Conservation (phyloP, 345 rosid species). For the Mercurialis annua region DNA sequence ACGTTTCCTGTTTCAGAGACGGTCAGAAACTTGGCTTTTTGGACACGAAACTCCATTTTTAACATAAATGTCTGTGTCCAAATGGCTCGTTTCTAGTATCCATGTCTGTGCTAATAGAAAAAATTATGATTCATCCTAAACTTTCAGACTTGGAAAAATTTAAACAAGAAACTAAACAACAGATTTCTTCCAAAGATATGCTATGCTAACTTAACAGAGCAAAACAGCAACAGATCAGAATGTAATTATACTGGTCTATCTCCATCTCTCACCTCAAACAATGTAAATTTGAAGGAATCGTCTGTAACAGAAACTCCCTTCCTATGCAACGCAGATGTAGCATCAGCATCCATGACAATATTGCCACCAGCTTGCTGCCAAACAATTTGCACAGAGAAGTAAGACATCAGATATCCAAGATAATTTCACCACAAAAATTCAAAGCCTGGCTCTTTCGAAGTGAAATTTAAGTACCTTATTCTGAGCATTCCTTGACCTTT, state of each 20-base stretch:
- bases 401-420: not conserved
- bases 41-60: too few relatives aligned
- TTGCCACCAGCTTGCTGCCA: conserved; percentile 86
- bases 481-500: conserved; percentile 88
- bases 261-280: conserved; percentile 55
- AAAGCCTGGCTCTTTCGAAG: not conserved
- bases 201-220: not conserved
- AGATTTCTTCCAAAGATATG: not conserved
- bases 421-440: not conserved
- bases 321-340: conserved; percentile 75
- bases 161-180: not conserved
- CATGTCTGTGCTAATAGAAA: too few relatives aligned
- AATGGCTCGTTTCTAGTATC: not conserved
- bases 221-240: not conserved
- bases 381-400: conserved; percentile 20
- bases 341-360: conserved; percentile 89
- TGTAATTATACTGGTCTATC: not conserved
- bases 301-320: conserved; percentile 64
- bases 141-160: not conserved
- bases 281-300: conserved; percentile 71
- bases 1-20: too few relatives aligned
- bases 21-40: too few relatives aligned
- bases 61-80: too few relatives aligned
- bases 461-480: conserved; percentile 50
- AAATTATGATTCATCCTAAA: not conserved